These are phyloP conservation scores for Candida palmyrensis DNA, from an alignment of 805 yeast species.

Conservation along the genomic window DNA sequence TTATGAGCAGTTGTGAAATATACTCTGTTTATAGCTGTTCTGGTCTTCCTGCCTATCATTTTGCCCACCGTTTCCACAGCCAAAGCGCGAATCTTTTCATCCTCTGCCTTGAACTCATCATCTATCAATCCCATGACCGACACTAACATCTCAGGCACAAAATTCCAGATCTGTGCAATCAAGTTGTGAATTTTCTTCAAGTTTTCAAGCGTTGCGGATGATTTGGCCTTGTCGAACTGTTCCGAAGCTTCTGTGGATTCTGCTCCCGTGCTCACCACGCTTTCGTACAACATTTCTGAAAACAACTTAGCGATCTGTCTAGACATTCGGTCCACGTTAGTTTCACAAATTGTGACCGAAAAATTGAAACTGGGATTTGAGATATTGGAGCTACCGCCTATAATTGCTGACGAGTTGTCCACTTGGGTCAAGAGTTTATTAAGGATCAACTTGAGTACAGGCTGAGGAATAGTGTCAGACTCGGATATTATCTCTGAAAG, in stretches of 20 bases:
- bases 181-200: conserved; percentile 59
- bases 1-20: conserved; percentile 56
- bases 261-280: conserved; percentile 19
- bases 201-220: conserved; percentile 23
- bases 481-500: conserved; percentile 72
- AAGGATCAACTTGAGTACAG: conserved; percentile 57
- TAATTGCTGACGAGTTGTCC: conserved; percentile 12
- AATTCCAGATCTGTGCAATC: conserved; percentile 66
- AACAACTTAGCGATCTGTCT: conserved; percentile 74
- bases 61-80: conserved; percentile 74
- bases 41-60: conserved; percentile 36
- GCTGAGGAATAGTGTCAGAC: conserved; percentile 55
- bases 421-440: conserved; percentile 21
- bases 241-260: conserved; percentile 12
- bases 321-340: conserved; percentile 68
- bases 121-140: conserved; percentile 76
- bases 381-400: conserved; percentile 19
- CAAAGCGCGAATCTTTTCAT: conserved; percentile 52
- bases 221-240: conserved; percentile 14
- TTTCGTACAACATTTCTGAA: conserved; percentile 66
- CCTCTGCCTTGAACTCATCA: conserved; percentile 73
- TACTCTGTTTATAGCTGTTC: conserved; percentile 39
- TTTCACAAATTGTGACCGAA: conserved; percentile 61
- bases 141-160: conserved; percentile 67
- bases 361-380: conserved; percentile 60